Evolutionary conservation across 2,329 filamentous ascomycete genomes (phyloP).

Genomic region (Trichoderma sp.): DNA sequence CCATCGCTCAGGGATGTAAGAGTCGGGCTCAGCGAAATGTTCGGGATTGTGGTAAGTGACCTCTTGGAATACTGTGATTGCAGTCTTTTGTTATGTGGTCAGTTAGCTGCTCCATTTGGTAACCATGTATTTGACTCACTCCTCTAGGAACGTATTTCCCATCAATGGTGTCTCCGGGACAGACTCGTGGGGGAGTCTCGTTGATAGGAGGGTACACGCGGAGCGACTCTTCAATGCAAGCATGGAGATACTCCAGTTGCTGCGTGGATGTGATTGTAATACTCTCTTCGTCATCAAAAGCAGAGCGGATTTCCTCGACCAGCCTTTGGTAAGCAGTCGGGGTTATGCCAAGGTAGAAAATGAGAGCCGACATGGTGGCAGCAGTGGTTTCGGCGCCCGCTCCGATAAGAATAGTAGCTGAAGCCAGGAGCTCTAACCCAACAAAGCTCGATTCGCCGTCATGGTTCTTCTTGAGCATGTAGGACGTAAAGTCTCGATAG

Average conservation of each 20-base stretch:
- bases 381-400: slow-evolving; percentile 41
- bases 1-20: slow-evolving; percentile 52
- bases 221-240: slow-evolving; percentile 45
- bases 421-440: slow-evolving; percentile 36
- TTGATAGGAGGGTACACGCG: slow-evolving; percentile 41
- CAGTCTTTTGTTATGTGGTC: slow-evolving; percentile 34
- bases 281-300: slow-evolving; percentile 38
- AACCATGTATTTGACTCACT: slow-evolving; percentile 40
- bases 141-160: slow-evolving; percentile 38
- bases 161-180: slow-evolving; percentile 37
- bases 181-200: slow-evolving; percentile 33
- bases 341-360: slow-evolving; percentile 35
- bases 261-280: slow-evolving; percentile 40
- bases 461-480: slow-evolving; percentile 36
- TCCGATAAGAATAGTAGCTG: slow-evolving; percentile 29
- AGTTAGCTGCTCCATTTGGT: not conserved
- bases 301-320: slow-evolving; percentile 37
- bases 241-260: slow-evolving; percentile 40
- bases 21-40: slow-evolving; percentile 47
- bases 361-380: slow-evolving; percentile 33
- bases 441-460: slow-evolving; percentile 34
- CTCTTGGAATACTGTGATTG: slow-evolving; percentile 46
- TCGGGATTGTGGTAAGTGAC: slow-evolving; percentile 45
- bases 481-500: slow-evolving; percentile 29
- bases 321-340: slow-evolving; percentile 35